These are phyloP conservation scores for Helenozyma rhizophorensis DNA, from an alignment of 805 yeast species.

Conservation along the genomic window DNA sequence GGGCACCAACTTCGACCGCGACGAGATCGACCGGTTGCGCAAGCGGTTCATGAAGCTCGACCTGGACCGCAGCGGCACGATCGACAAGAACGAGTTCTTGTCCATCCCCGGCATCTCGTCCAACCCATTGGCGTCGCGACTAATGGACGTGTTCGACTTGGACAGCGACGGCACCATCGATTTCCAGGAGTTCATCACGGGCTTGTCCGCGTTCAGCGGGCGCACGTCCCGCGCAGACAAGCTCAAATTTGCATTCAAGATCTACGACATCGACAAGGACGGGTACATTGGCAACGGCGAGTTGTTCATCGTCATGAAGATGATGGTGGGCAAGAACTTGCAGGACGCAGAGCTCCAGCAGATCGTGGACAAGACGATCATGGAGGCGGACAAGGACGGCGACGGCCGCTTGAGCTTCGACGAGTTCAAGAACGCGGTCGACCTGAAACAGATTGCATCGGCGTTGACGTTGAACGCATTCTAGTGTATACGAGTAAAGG, in stretches of 20 bases:
- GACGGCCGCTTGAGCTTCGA: slow-evolving; percentile 85
- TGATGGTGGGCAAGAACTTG: slow-evolving; percentile 94
- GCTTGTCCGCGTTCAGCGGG: slow-evolving; percentile 82
- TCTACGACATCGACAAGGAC: slow-evolving; percentile 93
- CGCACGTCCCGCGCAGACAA: slow-evolving; percentile 79
- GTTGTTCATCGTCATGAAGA: slow-evolving; percentile 81
- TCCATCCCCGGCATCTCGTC: slow-evolving; percentile 88
- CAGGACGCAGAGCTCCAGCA: slow-evolving; percentile 89
- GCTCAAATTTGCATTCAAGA: slow-evolving; percentile 82
- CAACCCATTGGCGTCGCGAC: slow-evolving; percentile 84
- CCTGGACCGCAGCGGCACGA: slow-evolving; percentile 86
- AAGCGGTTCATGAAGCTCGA: slow-evolving; percentile 94
- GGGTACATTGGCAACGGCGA: slow-evolving; percentile 96
- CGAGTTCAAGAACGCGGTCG: slow-evolving; percentile 73
- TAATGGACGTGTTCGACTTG: slow-evolving; percentile 91
- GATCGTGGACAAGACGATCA: slow-evolving; percentile 92
- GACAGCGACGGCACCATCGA: slow-evolving; percentile 93
- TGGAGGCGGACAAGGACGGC: slow-evolving; percentile 92
- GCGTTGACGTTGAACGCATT: slow-evolving; percentile 52
- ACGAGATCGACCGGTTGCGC: slow-evolving; percentile 86
- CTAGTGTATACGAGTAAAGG: too few species aligned
- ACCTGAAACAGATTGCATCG: slow-evolving; percentile 54
- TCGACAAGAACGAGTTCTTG: slow-evolving; percentile 85
- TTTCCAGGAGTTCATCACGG: slow-evolving; percentile 89
- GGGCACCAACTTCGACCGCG: slow-evolving; percentile 82